These are phyloP conservation scores for Purshia tridentata DNA, from an alignment of 306 rosid species.

Conservation along the genomic window DNA sequence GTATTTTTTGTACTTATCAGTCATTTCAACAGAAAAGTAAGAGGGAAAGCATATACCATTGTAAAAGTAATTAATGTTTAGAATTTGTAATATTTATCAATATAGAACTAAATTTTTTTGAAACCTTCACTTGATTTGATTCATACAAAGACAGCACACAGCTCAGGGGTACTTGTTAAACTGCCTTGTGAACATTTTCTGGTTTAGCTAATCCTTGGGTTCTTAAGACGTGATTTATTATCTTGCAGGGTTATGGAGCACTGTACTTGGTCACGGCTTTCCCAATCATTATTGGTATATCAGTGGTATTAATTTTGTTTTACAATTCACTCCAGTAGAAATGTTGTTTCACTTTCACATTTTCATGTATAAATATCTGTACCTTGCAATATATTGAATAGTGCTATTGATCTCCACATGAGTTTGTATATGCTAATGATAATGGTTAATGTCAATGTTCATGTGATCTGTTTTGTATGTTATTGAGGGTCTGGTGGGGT, in stretches of 20 bases:
- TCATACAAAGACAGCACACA: not conserved
- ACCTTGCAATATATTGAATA: constrained; percentile 18
- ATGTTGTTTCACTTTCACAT: constrained; percentile 4
- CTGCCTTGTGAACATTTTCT: not conserved
- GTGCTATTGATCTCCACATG: constrained; percentile 8
- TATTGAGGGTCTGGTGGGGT: not conserved
- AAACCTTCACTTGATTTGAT: not conserved
- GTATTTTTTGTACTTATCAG: not conserved
- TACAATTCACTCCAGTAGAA: constrained; percentile 85
- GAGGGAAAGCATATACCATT: not conserved
- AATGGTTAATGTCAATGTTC: constrained; percentile 6
- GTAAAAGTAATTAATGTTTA: not conserved
- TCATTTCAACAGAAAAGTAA: not conserved
- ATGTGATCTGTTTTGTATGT: not conserved
- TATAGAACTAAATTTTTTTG: not conserved
- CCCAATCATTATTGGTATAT: constrained; percentile 86
- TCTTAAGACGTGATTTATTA: constrained; percentile 28
- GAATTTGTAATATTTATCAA: not conserved
- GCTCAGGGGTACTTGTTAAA: not conserved
- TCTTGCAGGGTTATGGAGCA: constrained; percentile 95
- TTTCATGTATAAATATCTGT: constrained; percentile 31
- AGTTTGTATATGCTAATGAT: constrained; percentile 25
- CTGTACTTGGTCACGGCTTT: constrained; percentile 84
- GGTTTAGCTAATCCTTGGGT: constrained; percentile 19
- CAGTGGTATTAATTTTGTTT: constrained; percentile 86